Evolutionary conservation across 768 basidiomycete genomes (phyloP), one percentile per base, ranked within the genome.

Genomic region (Candolleomyces efflorescens): DNA sequence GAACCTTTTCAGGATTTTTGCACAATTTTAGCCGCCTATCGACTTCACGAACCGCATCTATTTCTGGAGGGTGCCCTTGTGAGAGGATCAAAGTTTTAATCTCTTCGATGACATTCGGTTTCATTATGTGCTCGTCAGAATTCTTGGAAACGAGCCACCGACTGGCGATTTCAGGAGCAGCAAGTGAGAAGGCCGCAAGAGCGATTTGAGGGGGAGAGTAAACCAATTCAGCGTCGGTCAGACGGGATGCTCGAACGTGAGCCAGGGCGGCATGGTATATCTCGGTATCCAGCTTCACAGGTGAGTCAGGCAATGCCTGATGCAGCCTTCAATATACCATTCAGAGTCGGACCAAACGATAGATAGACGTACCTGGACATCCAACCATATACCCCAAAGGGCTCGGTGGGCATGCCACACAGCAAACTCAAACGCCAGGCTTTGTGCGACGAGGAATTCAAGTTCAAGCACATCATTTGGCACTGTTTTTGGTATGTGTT

Each of bases 381-480:
- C 94, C 18, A 97, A 79, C 81, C 86, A 89, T 18, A 95, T 79
- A 4, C 94, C 94, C 87, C 90, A 93, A 20, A 94, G 68, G 0
- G 94, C 92, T 47, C 92, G 75, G 66, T 95, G 92, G 20, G 92
- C 82, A 69, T 94, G 94, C 89, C 92, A 94, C 6, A 93, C 85
- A 3, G 93, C 85, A 67, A 98, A 97, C 69, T 99, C 95, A 61
- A 99, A 99, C 38, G 84, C 80, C 48, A 99, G 79, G 65, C 91
- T 94, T 71, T 98, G 97, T 0, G 95, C 91, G 5, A 99, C 90
- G 37, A 97, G 84, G 69, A 98, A 98, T 70, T 99, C 97, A 37
- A 98, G 84, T 57, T 94, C 90, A 57, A 98, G 83, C 15, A 99
- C 90, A 65, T 98, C 94, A 5, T 84, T 83, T 1, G 89, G 82